phyloP scores from a whole-genome alignment of 805 yeast genomes.

The Ogataea pilisensis region DNA sequence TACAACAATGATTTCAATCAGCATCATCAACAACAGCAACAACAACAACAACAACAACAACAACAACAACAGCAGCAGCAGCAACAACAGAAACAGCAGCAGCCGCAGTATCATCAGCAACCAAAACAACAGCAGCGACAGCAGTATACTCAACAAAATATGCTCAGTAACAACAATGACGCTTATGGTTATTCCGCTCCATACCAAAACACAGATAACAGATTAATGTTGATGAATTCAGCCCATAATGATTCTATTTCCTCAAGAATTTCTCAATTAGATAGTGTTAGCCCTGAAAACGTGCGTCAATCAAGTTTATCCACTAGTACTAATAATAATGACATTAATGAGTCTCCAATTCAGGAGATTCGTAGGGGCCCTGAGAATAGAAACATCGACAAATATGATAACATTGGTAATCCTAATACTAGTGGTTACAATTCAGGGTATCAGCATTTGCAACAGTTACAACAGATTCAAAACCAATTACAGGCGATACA shows the following conservation, averaged over 20 bases:
- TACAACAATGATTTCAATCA: conserved; percentile 4
- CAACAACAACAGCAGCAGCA: conserved; percentile 1
- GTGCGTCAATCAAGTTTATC: too few relatives aligned
- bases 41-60: conserved; percentile 3
- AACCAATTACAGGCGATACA: conserved; percentile 4
- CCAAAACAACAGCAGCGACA: conserved; percentile 7
- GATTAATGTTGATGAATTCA: conserved; percentile 27
- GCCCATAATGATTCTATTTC: conserved; percentile 20
- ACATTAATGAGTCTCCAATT: conserved; percentile 21
- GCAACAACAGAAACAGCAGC: conserved; percentile 1
- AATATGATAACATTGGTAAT: conserved; percentile 8
- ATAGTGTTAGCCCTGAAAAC: conserved; percentile 3
- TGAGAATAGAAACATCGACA: conserved; percentile 25
- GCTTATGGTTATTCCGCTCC: conserved; percentile 12
- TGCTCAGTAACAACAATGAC: conserved; percentile 5
- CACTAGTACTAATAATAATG: too few relatives aligned
- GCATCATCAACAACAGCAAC: conserved; percentile 10
- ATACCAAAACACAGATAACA: conserved; percentile 9
- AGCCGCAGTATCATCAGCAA: conserved; percentile 1
- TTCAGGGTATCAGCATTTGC: neutral
- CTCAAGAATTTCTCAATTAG: conserved; percentile 4
- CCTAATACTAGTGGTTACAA: neutral
- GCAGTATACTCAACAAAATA: conserved; percentile 8
- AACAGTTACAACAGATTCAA: conserved; percentile 2
- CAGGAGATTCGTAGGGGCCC: conserved; percentile 31